These are phyloP conservation scores for Podaxis sp. DNA, from an alignment of 768 basidiomycete species.

Conservation along the genomic window DNA sequence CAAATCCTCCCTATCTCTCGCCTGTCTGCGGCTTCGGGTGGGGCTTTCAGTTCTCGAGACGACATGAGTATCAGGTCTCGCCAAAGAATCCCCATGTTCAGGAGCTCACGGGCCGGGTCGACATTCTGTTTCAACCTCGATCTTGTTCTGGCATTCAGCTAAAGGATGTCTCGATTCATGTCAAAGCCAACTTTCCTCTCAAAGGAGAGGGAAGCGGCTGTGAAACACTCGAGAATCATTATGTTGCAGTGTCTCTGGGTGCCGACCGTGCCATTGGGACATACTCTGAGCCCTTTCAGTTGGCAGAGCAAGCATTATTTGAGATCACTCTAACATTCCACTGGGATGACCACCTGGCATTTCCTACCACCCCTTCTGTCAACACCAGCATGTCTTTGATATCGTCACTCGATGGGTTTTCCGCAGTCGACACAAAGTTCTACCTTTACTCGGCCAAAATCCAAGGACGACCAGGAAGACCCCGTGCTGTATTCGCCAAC, in stretches of 20 bases:
- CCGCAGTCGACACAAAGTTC: slow-evolving; percentile 11
- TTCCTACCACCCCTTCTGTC: not conserved
- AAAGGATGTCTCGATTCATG: not conserved
- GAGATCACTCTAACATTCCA: slow-evolving; percentile 5
- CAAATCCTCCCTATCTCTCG: not conserved
- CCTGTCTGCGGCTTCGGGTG: slow-evolving; percentile 7
- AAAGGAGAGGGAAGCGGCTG: not conserved
- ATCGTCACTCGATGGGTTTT: slow-evolving; percentile 1
- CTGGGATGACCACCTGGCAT: not conserved
- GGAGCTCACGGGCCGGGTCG: not conserved
- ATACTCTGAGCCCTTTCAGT: not conserved
- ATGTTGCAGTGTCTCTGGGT: not conserved
- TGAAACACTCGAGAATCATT: not conserved
- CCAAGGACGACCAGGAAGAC: not conserved
- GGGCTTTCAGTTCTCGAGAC: not conserved
- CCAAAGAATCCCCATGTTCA: not conserved
- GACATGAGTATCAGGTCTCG: not conserved
- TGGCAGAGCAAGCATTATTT: not conserved
- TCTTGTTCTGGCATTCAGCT: not conserved
- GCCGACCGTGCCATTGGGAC: not conserved
- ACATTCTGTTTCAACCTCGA: not conserved
- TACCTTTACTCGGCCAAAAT: slow-evolving; percentile 9
- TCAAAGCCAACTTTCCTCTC: not conserved
- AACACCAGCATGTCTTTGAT: not conserved
- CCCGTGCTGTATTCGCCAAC: slow-evolving; percentile 7